Evolutionary conservation across 495 filamentous ascomycete genomes (phyloP).

Genomic region (Aspergillus kassunensis): DNA sequence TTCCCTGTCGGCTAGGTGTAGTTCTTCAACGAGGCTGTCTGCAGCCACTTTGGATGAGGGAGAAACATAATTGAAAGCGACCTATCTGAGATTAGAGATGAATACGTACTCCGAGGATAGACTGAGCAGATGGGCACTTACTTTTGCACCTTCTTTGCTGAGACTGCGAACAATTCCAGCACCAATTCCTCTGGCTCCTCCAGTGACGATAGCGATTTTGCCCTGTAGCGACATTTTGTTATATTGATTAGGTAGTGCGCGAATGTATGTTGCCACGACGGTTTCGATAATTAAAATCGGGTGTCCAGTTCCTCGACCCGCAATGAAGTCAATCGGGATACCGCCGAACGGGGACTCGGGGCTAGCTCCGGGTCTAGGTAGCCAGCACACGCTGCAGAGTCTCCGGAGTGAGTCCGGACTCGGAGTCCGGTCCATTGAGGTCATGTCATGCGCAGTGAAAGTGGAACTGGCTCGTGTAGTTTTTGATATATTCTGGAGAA

Average conservation of each 20-base stretch:
- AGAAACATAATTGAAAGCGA: constrained; percentile 22
- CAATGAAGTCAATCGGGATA: neutral
- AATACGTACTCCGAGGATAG: neutral
- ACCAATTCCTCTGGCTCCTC: constrained; percentile 44
- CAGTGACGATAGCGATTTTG: constrained; percentile 50
- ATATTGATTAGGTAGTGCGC: neutral
- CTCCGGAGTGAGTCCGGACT: too few species aligned
- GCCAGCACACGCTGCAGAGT: neutral
- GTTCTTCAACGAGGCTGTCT: constrained; percentile 9
- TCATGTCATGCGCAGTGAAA: neutral
- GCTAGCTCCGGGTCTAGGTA: constrained; percentile 3
- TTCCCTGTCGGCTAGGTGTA: constrained; percentile 2
- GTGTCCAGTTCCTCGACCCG: too few species aligned
- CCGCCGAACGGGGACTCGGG: neutral
- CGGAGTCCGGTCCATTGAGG: too few species aligned
- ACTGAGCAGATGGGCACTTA: constrained; percentile 23
- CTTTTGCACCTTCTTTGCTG: constrained; percentile 36
- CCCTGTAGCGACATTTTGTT: constrained; percentile 34
- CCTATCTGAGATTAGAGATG: constrained; percentile 1
- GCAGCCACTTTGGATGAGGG: constrained; percentile 11
- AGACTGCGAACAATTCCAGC: constrained; percentile 39
- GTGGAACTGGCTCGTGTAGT: neutral
- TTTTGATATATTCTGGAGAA: neutral
- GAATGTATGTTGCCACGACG: neutral
- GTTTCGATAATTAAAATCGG: too few species aligned